phyloP scores from a whole-genome alignment of 163 green algal genomes.

The Scenedesmus sp. region DNA sequence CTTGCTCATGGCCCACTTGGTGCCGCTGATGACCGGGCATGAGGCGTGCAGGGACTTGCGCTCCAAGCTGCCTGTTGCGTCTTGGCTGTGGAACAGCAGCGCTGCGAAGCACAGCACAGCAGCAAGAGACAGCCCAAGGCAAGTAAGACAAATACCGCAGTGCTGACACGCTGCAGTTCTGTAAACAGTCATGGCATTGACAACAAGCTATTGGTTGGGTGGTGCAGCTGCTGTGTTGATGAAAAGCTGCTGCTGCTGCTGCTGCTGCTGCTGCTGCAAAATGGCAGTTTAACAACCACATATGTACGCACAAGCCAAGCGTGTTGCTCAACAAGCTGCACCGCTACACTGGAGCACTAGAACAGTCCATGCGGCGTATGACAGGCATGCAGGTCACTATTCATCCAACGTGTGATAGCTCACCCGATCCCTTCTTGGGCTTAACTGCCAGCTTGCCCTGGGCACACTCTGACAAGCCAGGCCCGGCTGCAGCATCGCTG shows the following conservation, averaged over 20 bases:
- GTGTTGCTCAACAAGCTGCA: too few relatives aligned
- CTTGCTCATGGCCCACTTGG: conserved; percentile 54
- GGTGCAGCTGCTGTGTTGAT: not conserved
- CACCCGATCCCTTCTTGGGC: not conserved
- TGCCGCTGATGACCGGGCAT: conserved; percentile 68
- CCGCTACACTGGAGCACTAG: too few relatives aligned
- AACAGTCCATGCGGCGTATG: too few relatives aligned
- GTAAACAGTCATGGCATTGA: not conserved
- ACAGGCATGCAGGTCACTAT: not conserved
- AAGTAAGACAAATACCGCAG: too few relatives aligned
- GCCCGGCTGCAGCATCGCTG: not conserved
- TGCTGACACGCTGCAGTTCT: too few relatives aligned
- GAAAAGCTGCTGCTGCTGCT: too few relatives aligned
- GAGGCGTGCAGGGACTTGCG: conserved; percentile 19
- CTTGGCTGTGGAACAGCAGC: conserved; percentile 9
- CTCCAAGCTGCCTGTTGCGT: not conserved
- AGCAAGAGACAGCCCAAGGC: too few relatives aligned
- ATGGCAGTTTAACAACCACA: too few relatives aligned
- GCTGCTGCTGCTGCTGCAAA: too few relatives aligned
- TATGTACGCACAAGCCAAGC: too few relatives aligned
- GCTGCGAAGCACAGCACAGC: not conserved
- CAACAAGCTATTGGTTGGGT: not conserved
- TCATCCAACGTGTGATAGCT: not conserved
- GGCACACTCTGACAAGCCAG: not conserved
- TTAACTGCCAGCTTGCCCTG: not conserved